Conservation (phyloP, 192 early-diverging fungal species). For the Tieghemiomyces parasiticus region DNA sequence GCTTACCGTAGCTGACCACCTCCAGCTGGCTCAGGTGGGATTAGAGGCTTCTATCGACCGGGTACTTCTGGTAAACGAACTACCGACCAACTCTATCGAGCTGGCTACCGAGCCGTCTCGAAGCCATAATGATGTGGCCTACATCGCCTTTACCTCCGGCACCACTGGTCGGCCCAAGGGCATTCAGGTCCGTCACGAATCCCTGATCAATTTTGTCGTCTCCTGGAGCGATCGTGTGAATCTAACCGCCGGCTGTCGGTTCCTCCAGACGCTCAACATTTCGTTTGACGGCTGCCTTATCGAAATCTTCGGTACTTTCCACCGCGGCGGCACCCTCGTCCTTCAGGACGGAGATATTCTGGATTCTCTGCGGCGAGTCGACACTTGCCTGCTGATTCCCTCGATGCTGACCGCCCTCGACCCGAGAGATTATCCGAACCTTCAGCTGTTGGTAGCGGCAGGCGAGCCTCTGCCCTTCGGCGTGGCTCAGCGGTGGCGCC, state of each 20-base stretch:
- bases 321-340: background rate
- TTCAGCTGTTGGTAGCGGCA: background rate
- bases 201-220: background rate
- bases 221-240: background rate
- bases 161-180: slow-evolving; percentile 5
- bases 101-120: background rate
- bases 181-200: background rate
- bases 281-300: background rate
- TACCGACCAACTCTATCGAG: background rate
- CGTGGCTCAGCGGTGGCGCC: background rate
- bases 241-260: background rate
- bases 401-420: background rate
- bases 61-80: background rate
- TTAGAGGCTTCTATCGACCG: background rate
- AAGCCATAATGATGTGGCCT: background rate
- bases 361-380: background rate
- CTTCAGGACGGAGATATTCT: background rate
- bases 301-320: background rate
- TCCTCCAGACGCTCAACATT: background rate
- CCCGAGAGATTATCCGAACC: background rate
- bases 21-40: background rate
- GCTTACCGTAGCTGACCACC: background rate
- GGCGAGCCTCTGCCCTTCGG: background rate
- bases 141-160: background rate
- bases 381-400: background rate